These are phyloP conservation scores for Fraxinus ornus DNA, from an alignment of 305 asterid genomes.

Conservation along the genomic window DNA sequence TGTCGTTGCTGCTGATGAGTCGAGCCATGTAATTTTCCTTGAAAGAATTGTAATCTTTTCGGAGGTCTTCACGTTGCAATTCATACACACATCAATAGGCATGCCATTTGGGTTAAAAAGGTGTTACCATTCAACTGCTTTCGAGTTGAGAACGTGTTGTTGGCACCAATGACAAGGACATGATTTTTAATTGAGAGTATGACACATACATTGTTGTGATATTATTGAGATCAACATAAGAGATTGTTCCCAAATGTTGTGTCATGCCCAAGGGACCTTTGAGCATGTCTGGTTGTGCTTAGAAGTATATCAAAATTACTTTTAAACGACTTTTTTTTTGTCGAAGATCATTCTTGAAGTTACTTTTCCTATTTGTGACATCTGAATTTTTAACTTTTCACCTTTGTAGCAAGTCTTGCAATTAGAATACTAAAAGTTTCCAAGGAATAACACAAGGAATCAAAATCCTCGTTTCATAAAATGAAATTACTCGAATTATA, in stretches of 20 bases:
- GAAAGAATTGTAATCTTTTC: neutral
- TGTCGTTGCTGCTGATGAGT: slow-evolving; percentile 73
- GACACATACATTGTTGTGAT: neutral
- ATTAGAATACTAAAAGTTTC: neutral
- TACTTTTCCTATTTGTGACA: neutral
- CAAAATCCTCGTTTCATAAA: too few relatives aligned
- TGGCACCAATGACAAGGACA: neutral
- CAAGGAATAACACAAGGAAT: too few relatives aligned
- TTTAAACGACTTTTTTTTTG: neutral
- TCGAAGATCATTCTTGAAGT: neutral
- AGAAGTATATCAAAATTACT: neutral
- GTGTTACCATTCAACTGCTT: neutral
- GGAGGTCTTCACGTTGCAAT: neutral
- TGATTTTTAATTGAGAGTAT: neutral
- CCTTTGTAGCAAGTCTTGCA: neutral
- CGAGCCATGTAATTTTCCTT: slow-evolving; percentile 20
- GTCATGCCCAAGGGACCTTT: neutral
- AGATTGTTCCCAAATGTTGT: neutral
- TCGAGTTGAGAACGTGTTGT: neutral
- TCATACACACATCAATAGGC: neutral
- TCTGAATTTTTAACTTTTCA: neutral
- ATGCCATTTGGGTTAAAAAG: neutral
- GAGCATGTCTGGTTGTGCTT: neutral
- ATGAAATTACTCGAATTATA: too few relatives aligned
- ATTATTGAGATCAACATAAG: neutral